Conservation (phyloP, 1,284 basidiomycete species). For the Pyrrhoderma noxium region DNA sequence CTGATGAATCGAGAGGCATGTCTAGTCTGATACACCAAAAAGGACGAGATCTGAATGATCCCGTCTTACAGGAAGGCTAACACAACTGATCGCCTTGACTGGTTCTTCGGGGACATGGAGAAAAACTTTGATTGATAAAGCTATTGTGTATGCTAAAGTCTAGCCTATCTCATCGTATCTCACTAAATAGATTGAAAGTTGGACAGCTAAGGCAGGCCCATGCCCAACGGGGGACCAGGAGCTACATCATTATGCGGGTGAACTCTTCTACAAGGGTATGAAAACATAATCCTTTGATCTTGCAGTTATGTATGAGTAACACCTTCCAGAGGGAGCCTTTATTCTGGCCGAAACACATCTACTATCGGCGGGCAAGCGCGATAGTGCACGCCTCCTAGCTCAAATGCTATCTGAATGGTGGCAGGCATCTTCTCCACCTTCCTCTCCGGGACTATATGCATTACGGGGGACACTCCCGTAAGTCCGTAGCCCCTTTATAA, state of each 20-base stretch:
- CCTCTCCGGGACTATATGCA: conserved; percentile 62
- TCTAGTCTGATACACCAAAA: conserved; percentile 18
- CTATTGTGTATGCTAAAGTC: conserved; percentile 57
- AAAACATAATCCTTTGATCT: background rate
- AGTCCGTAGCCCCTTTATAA: conserved; percentile 27
- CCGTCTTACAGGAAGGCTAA: conserved; percentile 52
- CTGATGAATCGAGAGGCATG: conserved; percentile 72
- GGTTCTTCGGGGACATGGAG: conserved; percentile 73
- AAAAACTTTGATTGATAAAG: conserved; percentile 70
- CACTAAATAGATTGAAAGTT: conserved; percentile 38
- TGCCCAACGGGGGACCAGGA: conserved; percentile 80
- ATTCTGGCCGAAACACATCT: conserved; percentile 74
- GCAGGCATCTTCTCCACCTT: conserved; percentile 27
- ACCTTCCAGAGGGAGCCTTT: conserved; percentile 58
- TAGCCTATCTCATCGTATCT: background rate
- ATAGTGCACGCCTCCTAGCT: conserved; percentile 80
- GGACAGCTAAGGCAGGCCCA: conserved; percentile 71
- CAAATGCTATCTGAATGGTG: conserved; percentile 82
- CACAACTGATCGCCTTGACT: conserved; percentile 74
- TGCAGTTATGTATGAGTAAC: background rate
- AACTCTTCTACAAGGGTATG: conserved; percentile 79
- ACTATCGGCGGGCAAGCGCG: conserved; percentile 76
- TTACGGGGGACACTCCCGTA: conserved; percentile 79
- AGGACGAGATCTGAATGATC: background rate
- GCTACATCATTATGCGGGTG: conserved; percentile 82